phyloP scores from a whole-genome alignment of 441 rosid genomes.

The Pelargonium australe region DNA sequence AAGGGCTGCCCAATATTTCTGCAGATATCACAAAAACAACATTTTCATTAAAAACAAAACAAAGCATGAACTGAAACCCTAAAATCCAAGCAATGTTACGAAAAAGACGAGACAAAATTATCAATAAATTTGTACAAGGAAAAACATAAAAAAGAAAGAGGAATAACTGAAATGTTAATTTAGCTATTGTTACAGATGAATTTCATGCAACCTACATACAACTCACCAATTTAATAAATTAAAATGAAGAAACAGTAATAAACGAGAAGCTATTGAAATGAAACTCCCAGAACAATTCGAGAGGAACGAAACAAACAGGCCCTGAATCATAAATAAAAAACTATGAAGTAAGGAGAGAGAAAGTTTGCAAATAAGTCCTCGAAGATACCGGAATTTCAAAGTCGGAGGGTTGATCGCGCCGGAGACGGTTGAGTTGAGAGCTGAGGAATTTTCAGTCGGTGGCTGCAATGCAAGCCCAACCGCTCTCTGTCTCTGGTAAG shows the following conservation, averaged over 20 bases:
- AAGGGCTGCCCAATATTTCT: not conserved
- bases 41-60: not conserved
- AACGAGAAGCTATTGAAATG: not conserved
- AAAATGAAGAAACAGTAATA: no score
- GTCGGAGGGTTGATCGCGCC: not conserved
- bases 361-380: not conserved
- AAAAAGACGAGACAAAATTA: not conserved
- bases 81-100: not conserved
- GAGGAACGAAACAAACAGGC: not conserved
- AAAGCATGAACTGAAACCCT: not conserved
- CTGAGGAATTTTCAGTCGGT: not conserved
- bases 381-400: not conserved
- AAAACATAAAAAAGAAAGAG: no score
- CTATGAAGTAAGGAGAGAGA: not conserved
- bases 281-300: not conserved
- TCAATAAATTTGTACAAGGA: no score
- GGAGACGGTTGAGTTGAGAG: not conserved
- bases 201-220: not conserved
- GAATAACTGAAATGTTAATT: not conserved
- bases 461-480: not conserved
- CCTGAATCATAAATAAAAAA: not conserved
- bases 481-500: no score
- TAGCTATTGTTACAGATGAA: not conserved
- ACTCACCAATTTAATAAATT: not conserved
- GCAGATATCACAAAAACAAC: conserved; percentile 6